These are phyloP conservation scores for Alternaria brassicae DNA, from an alignment of 2,329 filamentous ascomycete species.

Conservation along the genomic window DNA sequence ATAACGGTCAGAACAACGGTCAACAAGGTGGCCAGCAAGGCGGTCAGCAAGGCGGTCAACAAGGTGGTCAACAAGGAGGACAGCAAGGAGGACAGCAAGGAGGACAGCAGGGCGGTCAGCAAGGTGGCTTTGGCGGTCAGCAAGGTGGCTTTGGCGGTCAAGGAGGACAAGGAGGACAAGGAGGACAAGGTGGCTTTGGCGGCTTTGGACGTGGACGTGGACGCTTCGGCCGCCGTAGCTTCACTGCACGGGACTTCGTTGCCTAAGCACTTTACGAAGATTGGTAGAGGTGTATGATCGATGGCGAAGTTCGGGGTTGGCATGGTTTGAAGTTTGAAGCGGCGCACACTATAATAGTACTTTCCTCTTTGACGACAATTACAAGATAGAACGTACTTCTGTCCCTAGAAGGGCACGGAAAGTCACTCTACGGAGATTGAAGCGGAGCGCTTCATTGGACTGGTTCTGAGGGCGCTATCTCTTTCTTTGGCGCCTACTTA, in stretches of 20 bases:
- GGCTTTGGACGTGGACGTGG: conserved; percentile 24
- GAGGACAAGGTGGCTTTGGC: conserved; percentile 21
- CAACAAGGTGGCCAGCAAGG: conserved; percentile 6
- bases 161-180: conserved; percentile 13
- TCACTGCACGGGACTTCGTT: conserved; percentile 43
- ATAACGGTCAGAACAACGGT: conserved; percentile 19
- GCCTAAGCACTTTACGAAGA: conserved; percentile 28
- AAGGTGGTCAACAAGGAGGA: conserved; percentile 1
- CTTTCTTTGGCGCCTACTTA: conserved; percentile 27
- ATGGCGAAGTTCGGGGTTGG: conserved; percentile 1
- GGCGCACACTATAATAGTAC: conserved; percentile 41
- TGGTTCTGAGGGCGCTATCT: conserved; percentile 40
- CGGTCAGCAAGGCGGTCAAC: conserved; percentile 7
- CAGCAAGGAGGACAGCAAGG: conserved; percentile 8
- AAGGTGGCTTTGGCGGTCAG: conserved; percentile 3
- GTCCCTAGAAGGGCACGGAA: conserved; percentile 33
- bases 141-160: conserved; percentile 5
- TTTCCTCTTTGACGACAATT: conserved; percentile 26
- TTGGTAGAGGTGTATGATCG: neutral
- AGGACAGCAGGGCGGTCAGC: conserved; percentile 1
- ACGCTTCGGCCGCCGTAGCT: conserved; percentile 29
- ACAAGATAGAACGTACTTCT: conserved; percentile 36
- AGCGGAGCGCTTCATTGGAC: conserved; percentile 45
- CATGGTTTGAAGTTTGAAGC: conserved; percentile 1
- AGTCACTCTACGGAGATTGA: conserved; percentile 43